These are phyloP conservation scores for Funneliformis geosporum DNA, from an alignment of 192 early-diverging fungal genomes.

Conservation along the genomic window DNA sequence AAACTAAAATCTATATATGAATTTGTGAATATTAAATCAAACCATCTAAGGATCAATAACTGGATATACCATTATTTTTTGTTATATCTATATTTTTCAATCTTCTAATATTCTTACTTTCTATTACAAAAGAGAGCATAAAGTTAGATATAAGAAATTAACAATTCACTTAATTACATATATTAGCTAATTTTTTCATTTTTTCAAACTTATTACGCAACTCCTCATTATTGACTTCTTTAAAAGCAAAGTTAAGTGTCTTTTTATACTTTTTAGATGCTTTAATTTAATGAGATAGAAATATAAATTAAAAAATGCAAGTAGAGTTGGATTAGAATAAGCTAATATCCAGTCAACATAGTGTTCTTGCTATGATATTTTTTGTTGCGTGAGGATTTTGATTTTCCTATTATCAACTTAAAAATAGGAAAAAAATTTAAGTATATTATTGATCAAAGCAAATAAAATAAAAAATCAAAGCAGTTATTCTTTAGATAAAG, in stretches of 20 bases:
- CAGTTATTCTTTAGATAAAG: no score
- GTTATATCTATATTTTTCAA: constrained; percentile 16
- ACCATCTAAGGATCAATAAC: not conserved
- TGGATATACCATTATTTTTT: constrained; percentile 23
- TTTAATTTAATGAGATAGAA: constrained; percentile 26
- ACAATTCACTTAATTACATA: constrained; percentile 15
- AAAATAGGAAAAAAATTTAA: no score
- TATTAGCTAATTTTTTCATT: constrained; percentile 19
- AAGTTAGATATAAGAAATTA: constrained; percentile 25
- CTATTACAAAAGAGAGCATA: constrained; percentile 23
- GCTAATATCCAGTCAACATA: not conserved
- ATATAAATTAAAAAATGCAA: constrained; percentile 30
- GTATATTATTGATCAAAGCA: no score
- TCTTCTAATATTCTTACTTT: constrained; percentile 5
- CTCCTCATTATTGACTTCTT: constrained; percentile 9
- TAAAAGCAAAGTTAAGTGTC: constrained; percentile 21
- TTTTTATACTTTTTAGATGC: constrained; percentile 30
- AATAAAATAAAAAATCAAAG: no score
- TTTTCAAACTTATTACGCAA: constrained; percentile 17
- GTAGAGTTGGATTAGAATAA: constrained; percentile 19
- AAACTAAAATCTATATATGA: constrained; percentile 22
- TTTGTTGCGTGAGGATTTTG: no score
- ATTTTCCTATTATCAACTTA: no score
- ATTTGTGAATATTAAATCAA: constrained; percentile 24
- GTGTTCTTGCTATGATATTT: no score